Percentiles rank a stretch among this genome's conserved stretches.
These are phyloP conservation scores for Botrytis galanthina DNA, from an alignment of 2,329 filamentous ascomycete genomes.

Conservation along the genomic window DNA sequence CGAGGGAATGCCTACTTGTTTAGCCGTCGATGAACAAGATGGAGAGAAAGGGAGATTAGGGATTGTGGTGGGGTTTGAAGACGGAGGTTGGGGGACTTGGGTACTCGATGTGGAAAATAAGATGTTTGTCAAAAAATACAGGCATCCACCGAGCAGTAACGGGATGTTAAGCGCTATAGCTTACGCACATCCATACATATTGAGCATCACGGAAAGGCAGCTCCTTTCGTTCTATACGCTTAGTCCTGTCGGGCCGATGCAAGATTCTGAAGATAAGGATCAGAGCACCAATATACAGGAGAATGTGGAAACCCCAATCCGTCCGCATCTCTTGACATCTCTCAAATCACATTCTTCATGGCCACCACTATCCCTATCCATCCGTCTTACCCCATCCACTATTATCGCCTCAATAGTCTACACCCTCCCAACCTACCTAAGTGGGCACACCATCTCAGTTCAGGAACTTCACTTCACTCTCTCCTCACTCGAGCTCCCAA, in stretches of 20 bases:
- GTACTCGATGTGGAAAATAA: constrained; percentile 49
- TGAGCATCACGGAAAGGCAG: constrained; percentile 74
- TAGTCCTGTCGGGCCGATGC: neutral
- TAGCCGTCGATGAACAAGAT: constrained; percentile 61
- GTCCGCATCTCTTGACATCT: constrained; percentile 62
- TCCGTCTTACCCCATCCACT: constrained; percentile 62
- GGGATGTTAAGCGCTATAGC: constrained; percentile 64
- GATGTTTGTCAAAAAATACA: constrained; percentile 27
- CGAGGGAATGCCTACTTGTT: constrained; percentile 52
- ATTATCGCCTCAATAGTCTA: constrained; percentile 86
- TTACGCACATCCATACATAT: constrained; percentile 69
- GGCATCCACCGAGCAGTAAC: constrained; percentile 34
- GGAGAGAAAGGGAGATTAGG: constrained; percentile 49
- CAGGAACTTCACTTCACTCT: constrained; percentile 57
- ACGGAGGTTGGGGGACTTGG: constrained; percentile 73
- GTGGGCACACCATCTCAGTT: constrained; percentile 87
- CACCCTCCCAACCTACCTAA: constrained; percentile 70
- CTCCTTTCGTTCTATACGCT: constrained; percentile 70
- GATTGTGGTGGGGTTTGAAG: constrained; percentile 66
- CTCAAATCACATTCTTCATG: constrained; percentile 77
- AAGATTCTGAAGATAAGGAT: neutral
- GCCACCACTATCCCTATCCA: constrained; percentile 76
- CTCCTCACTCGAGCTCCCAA: neutral
- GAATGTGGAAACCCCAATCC: neutral
- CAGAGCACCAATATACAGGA: neutral